Percentiles rank a stretch among this genome's conserved stretches.
Conservation (phyloP, 208 protist genomes). For the Trypanosoma theileri region DNA sequence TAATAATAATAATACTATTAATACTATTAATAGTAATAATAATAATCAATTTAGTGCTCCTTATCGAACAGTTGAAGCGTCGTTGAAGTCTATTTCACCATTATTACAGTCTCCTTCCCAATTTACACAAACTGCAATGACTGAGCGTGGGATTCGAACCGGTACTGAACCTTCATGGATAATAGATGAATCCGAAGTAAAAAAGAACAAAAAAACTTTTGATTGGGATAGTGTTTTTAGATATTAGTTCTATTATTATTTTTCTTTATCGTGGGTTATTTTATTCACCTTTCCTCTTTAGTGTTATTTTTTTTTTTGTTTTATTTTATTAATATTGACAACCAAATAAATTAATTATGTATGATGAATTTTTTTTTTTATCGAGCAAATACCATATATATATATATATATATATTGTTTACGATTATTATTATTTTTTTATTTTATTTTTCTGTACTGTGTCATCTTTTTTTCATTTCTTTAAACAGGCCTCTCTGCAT, state of each 20-base stretch:
- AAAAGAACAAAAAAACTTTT: constrained; percentile 4
- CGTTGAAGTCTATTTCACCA: constrained; percentile 14
- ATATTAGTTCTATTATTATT: constrained; percentile 6
- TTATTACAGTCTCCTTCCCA: constrained; percentile 5
- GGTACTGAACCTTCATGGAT: neutral
- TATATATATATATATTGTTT: constrained; percentile 11
- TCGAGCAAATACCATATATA: neutral
- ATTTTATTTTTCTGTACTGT: too few relatives aligned
- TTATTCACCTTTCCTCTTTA: neutral
- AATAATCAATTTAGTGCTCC: constrained; percentile 8
- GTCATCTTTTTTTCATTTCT: too few relatives aligned
- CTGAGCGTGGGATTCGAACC: neutral
- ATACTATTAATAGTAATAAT: neutral
- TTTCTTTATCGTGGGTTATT: neutral
- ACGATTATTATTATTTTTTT: neutral
- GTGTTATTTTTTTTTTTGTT: constrained; percentile 21
- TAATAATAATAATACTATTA: constrained; percentile 2
- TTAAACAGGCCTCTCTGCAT: too few relatives aligned
- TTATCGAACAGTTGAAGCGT: constrained; percentile 15
- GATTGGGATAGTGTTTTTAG: constrained; percentile 27
- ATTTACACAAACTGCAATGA: neutral
- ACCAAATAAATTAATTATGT: constrained; percentile 11
- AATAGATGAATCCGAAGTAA: neutral
- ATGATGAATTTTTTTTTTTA: neutral
- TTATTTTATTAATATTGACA: constrained; percentile 21